Base-by-base conservation (phyloP, 1,284 basidiomycete species). In the Irpex sp. region DNA sequence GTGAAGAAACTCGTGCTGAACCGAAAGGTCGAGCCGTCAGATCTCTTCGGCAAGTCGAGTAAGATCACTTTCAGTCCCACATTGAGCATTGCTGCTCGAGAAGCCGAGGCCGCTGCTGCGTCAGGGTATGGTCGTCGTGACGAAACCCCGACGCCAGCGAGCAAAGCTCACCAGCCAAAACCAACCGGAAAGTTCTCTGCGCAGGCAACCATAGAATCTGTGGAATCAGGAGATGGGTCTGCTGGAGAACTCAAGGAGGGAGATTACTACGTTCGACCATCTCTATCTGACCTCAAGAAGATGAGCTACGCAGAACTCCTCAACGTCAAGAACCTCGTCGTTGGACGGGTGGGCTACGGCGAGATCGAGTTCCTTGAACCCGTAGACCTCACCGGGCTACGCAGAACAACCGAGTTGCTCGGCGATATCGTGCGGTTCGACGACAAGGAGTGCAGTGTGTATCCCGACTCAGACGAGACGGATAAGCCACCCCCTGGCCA, bases 1-100 rank as follows among this genome's bases (percentile, higher is more conserved):
- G 94, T 98, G 66, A 99, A 98, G 83, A 97, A 97, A 75, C 85
- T 99, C 61, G 90, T 96, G 48, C 77, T 98, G 62, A 92, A 96
- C 72, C 92, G 89, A 74, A 91, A 87, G 71, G 80, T 91, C 15
- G 89, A 91, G 62, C 81, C 89, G 13, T 77, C 82, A n/a, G 87
- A 92, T 65, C 69, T 91, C 59, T 89, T 91, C 68, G 80, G 77
- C 67, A 85, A 85, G 73, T 82, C 84, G 13, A 76, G 80, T 40
- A 90, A 85, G 71, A 81, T 90, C 58, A 82, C 83, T 0, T 93
- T 93, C 73, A 92, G 83, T 69, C 87, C 91, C 52, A 86, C 86
- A 5, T 77, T 93, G 59, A 86, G 88, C 66, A 81, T 88, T 59
- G 88, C 90, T 56, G 84, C 85, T 4, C 83, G 91, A 44, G 89